Conservation (phyloP, 2,329 filamentous ascomycete genomes). For the Curvularia spicifera region DNA sequence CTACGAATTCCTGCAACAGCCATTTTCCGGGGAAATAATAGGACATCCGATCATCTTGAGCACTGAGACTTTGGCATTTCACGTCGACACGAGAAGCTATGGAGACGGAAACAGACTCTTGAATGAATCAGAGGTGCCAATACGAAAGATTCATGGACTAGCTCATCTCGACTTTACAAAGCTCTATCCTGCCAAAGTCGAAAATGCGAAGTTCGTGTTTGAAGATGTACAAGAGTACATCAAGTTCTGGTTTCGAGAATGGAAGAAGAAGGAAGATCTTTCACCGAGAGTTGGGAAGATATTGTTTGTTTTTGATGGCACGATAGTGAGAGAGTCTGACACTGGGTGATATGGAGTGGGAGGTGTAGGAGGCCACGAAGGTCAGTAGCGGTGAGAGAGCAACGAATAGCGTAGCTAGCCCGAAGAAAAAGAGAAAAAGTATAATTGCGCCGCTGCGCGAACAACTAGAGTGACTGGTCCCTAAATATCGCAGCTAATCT, state of each 20-base stretch:
- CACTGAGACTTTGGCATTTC: slow-evolving; percentile 12
- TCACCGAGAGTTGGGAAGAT: not conserved
- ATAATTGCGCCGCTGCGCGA: no score
- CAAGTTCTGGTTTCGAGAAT: not conserved
- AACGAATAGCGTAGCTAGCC: no score
- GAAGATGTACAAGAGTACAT: not conserved
- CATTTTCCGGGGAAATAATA: not conserved
- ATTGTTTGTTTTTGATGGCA: not conserved
- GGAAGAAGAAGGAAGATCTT: not conserved
- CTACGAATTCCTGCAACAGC: not conserved
- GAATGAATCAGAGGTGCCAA: slow-evolving; percentile 16
- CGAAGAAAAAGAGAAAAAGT: no score
- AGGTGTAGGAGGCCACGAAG: not conserved
- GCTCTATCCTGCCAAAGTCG: slow-evolving; percentile 12
- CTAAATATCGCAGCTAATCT: no score
- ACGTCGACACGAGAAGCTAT: slow-evolving; percentile 15
- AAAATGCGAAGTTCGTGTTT: not conserved
- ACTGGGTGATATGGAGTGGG: not conserved
- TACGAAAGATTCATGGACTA: slow-evolving; percentile 18
- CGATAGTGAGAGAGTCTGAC: not conserved
- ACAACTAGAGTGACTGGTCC: no score
- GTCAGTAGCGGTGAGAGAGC: no score
- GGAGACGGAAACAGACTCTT: slow-evolving; percentile 9
- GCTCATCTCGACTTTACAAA: slow-evolving; percentile 19
- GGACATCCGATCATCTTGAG: not conserved